Percentiles rank a stretch among this genome's conserved stretches.
phyloP scores from a whole-genome alignment of 2,329 filamentous ascomycete genomes.

The Phialophora verrucosa region DNA sequence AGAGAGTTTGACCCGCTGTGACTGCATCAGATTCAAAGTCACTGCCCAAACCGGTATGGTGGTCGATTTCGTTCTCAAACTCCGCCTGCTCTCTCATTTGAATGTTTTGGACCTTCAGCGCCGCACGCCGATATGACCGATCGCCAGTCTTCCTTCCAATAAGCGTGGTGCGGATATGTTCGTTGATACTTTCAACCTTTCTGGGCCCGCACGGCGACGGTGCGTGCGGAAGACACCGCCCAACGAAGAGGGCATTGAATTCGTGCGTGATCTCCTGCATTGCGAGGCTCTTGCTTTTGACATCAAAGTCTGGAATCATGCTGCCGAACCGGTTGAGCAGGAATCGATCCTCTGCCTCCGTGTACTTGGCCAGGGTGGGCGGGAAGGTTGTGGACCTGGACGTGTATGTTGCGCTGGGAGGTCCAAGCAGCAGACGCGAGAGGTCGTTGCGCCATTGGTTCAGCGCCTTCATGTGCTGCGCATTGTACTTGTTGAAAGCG shows the following conservation, averaged over 20 bases:
- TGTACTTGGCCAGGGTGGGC: background rate
- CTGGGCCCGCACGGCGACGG: background rate
- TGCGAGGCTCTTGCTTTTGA: background rate
- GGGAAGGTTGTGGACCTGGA: background rate
- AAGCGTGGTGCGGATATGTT: background rate
- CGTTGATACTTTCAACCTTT: background rate
- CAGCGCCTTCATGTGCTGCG: background rate
- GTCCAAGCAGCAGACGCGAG: background rate
- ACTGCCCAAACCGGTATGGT: background rate
- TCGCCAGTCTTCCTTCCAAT: background rate
- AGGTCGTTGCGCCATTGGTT: slow-evolving; percentile 10
- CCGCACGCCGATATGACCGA: background rate
- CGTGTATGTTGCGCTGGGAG: background rate
- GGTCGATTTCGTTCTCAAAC: background rate
- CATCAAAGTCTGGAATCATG: background rate
- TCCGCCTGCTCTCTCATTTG: background rate
- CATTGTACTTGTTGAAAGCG: background rate
- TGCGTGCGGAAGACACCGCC: background rate
- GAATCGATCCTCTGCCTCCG: background rate
- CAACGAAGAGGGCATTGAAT: slow-evolving; percentile 6
- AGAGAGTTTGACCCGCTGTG: background rate
- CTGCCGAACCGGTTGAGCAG: background rate
- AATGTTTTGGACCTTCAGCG: background rate
- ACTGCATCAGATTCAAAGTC: background rate
- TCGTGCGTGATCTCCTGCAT: background rate